Base-by-base conservation (phyloP, 2,329 filamentous ascomycete genomes). In the Hymenoscyphus albidus region DNA sequence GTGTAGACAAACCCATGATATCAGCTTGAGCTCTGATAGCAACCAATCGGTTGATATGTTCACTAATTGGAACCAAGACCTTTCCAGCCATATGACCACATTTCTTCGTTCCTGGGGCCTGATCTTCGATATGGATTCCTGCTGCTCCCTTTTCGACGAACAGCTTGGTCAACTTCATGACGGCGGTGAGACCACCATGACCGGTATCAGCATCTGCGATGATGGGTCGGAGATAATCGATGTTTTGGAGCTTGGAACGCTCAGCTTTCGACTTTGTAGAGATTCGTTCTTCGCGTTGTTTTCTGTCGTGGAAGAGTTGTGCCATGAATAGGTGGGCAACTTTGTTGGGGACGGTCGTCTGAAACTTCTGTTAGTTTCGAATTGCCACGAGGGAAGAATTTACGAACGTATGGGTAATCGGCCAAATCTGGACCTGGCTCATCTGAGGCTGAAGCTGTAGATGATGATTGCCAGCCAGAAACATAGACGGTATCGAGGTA, bases 81-180 rank as follows among this genome's bases (percentile, higher is more conserved):
- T 98, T 98, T 75, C 95, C 95, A 70, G 95, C 95, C 95, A 98
- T 98, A 81, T 98, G 95, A 69, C 95, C 95, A 78, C 95, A 99
- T 86, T 99, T 99, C 87, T 99, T 99, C 59, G 95, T 98, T 62
- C 95, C 95, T 2, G 95, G 94, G 3, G 95, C 94, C 80, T 98
- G 95, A 77, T 99, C 95, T 80, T 99, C 95, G 72, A 99, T 97
- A 80, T 99, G 95, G 74, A 99, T 97, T 70, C 95, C 95, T 54
- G 95, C 95, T 57, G 95, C 95, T 72, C 95, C 95, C 79, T 93
- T 93, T 82, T 99, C 95, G 70, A 98, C 81, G 78, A 99, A 98
- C 64, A 98, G 86, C 84, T 97, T 97, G 69, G 95, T 98, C 72
- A 99, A 87, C 85, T 98, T 99, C 95, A 99, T 98, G 73, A 98